Conservation (phyloP, 306 rosid genomes). For the Cotoneaster glaucophyllus region DNA sequence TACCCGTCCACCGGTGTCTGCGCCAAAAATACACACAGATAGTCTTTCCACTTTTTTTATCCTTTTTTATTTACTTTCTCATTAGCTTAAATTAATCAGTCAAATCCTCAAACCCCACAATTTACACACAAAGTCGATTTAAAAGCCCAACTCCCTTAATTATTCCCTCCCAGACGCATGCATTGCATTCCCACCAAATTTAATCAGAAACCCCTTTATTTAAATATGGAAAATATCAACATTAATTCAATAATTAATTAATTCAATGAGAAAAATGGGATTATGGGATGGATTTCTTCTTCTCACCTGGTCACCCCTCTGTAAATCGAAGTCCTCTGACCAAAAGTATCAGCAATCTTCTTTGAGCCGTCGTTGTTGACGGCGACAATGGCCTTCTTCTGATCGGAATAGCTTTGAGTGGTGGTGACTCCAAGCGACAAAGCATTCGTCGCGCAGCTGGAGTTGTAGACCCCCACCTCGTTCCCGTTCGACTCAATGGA, state of each 20-base stretch:
- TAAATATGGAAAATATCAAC: background rate
- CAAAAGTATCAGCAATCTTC: constrained; percentile 79
- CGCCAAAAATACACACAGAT: background rate
- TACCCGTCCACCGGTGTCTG: constrained; percentile 98
- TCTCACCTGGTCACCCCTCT: constrained; percentile 91
- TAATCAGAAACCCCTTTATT: background rate
- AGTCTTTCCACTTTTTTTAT: background rate
- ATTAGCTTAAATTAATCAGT: background rate
- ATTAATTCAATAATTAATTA: background rate
- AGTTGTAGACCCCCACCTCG: constrained; percentile 39
- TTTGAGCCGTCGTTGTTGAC: constrained; percentile 42
- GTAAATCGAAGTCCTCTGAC: constrained; percentile 95
- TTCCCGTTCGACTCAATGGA: constrained; percentile 57
- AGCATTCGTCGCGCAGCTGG: constrained; percentile 25
- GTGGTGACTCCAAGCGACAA: constrained; percentile 50
- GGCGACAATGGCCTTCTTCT: constrained; percentile 31
- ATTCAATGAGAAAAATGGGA: background rate
- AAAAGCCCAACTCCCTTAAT: background rate
- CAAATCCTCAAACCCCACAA: background rate
- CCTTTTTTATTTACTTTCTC: background rate
- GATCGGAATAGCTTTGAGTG: constrained; percentile 14
- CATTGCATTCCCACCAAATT: background rate
- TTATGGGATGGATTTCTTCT: background rate
- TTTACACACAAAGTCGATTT: background rate
- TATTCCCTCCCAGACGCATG: background rate